Evolutionary conservation across 2,329 filamentous ascomycete species (phyloP), one percentile per base, ranked within the genome.

Genomic region (Phaeosphaeria sp.): DNA sequence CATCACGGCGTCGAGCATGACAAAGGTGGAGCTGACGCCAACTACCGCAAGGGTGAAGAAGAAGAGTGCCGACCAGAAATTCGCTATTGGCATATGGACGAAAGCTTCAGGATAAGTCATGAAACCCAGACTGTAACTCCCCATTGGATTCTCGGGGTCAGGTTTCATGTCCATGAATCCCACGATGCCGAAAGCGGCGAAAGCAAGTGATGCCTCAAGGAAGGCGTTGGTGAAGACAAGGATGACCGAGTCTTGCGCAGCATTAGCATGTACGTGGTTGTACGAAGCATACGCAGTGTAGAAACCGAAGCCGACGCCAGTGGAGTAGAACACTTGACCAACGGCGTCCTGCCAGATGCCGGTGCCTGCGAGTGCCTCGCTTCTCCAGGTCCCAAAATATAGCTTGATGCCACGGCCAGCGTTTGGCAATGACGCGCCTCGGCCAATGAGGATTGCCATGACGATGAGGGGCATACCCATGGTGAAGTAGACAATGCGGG

Each of bases 231-330:
- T 83, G 30, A 74, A 69, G n/a, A 81, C 81, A 20, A 85, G 82
- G 9, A 85, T 72, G 47, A 85, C 74, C 0, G 84, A 81, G 55
- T 86, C 84, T 78, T 83, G 81, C 1, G 85, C 83, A 1, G 83
- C 83, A 50, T 85, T 85, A 10, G 83, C 82, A 66, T 84, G 79
- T 58, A 74, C 80, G 62, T 69, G 63, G 51, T 85, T 85, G 67
- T 85, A 85, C 0, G 82, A 85, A 0, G 83, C 83, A 59, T 85
- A 86, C 0, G 81, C 81, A 0, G 82, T 85, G 58, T 84, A 85
- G 63, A 85, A 85, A 4, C 83, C 83, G 22, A 62, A 59, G 1
- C 56, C 59, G 2, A 64, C 80, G 6, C 83, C 83, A 0, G 81
- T 85, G 0, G 81, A 83, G 71, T 85, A 85, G 68, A 85, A 85